Percentiles rank a stretch among this genome's conserved stretches.
Conservation (phyloP, 352 stramenopile species). For the Phytopythium delawarense region DNA sequence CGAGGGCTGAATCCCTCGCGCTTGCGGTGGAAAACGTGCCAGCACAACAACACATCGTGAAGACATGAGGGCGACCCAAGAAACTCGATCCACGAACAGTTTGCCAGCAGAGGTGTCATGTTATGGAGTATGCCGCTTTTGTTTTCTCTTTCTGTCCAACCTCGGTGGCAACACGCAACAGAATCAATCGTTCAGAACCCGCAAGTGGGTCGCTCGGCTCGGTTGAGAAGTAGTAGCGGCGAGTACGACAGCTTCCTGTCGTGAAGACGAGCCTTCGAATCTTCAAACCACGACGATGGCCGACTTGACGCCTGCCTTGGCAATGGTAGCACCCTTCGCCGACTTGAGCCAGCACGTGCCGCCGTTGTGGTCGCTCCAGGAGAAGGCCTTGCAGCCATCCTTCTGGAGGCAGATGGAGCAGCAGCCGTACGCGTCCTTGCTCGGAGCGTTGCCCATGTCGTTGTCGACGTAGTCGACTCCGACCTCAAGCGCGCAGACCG, state of each 20-base stretch:
- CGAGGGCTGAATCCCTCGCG: no score
- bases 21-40: no score
- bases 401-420: slow-evolving; percentile 17
- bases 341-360: slow-evolving; percentile 46
- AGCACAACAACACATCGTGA: no score
- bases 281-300: slow-evolving; percentile 9
- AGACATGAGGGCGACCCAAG: no score
- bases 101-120: background rate
- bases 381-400: slow-evolving; percentile 25
- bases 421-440: slow-evolving; percentile 13
- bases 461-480: slow-evolving; percentile 21
- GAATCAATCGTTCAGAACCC: background rate
- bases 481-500: slow-evolving; percentile 16
- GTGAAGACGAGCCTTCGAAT: background rate
- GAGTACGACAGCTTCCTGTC: background rate
- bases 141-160: background rate
- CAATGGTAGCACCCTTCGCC: slow-evolving; percentile 18
- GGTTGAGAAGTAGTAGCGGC: background rate
- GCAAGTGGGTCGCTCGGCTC: background rate
- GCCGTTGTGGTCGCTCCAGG: slow-evolving; percentile 34
- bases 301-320: slow-evolving; percentile 58
- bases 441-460: slow-evolving; percentile 9
- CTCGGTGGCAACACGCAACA: background rate
- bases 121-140: background rate
- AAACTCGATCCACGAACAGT: no score